A percentile compares a stretch with the other conserved stretches of the same genome.
phyloP scores from a whole-genome alignment of 495 filamentous ascomycete genomes.

The Xylaria flabelliformis region DNA sequence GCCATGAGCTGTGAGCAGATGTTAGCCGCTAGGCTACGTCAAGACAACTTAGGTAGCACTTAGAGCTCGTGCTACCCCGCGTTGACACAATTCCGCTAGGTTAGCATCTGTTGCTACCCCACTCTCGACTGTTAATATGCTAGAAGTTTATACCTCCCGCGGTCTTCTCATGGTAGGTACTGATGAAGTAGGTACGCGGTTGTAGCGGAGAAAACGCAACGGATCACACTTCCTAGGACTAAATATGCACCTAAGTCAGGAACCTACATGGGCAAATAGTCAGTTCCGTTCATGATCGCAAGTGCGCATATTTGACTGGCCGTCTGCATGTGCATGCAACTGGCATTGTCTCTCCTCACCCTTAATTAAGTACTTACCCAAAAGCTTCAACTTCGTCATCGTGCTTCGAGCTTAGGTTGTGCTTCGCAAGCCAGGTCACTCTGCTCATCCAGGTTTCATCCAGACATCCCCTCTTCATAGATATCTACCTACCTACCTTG shows the following conservation, averaged over 20 bases:
- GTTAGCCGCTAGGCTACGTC: neutral
- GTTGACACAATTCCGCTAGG: neutral
- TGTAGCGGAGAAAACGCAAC: neutral
- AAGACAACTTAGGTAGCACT: neutral
- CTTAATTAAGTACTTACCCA: neutral
- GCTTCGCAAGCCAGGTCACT: neutral
- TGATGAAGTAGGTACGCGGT: neutral
- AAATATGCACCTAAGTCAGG: neutral
- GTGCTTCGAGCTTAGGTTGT: slow-evolving; percentile 36
- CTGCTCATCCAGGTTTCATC: neutral
- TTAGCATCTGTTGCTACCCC: neutral
- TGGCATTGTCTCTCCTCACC: slow-evolving; percentile 11
- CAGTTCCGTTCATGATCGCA: neutral
- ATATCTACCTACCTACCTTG: no score
- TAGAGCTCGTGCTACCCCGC: neutral
- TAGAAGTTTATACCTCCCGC: neutral
- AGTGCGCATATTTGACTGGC: neutral
- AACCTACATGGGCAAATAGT: neutral
- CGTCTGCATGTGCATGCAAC: slow-evolving; percentile 7
- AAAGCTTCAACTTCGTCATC: slow-evolving; percentile 38
- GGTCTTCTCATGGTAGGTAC: neutral
- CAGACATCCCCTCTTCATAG: slow-evolving; percentile 17
- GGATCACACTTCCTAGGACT: neutral
- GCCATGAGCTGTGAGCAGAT: neutral
- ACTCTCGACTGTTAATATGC: neutral